phyloP scores from a whole-genome alignment of 352 stramenopile genomes.

The Globisporangium canariense region DNA sequence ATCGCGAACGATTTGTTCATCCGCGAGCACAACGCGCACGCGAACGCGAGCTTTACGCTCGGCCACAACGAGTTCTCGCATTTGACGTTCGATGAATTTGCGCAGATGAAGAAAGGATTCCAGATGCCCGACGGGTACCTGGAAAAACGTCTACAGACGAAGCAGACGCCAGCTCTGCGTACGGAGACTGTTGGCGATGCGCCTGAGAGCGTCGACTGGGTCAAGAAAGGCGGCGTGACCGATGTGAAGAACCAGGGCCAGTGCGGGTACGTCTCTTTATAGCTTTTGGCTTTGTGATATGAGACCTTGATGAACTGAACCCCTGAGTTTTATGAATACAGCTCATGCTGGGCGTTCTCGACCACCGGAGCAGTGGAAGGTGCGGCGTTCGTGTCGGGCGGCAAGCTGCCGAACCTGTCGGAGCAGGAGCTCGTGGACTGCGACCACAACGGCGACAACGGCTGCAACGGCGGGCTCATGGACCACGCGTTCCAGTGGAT shows the following conservation, averaged over 20 bases:
- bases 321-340: slow-evolving; percentile 8
- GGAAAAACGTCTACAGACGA: slow-evolving; percentile 6
- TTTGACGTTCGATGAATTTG: slow-evolving; percentile 31
- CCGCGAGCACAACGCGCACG: slow-evolving; percentile 18
- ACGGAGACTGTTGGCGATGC: not conserved
- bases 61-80: slow-evolving; percentile 34
- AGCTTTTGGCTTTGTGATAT: not conserved
- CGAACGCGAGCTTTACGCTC: slow-evolving; percentile 21
- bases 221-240: slow-evolving; percentile 37
- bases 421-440: slow-evolving; percentile 94
- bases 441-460: slow-evolving; percentile 71
- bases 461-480: slow-evolving; percentile 88
- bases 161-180: not conserved
- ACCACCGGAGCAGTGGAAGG: slow-evolving; percentile 89
- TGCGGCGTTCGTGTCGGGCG: slow-evolving; percentile 78
- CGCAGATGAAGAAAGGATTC: slow-evolving; percentile 19
- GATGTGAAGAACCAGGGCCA: slow-evolving; percentile 93
- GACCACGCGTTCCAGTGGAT: slow-evolving; percentile 93
- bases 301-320: not conserved
- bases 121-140: slow-evolving; percentile 20
- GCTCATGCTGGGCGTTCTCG: slow-evolving; percentile 97
- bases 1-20: slow-evolving; percentile 32
- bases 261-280: slow-evolving; percentile 57
- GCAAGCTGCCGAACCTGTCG: slow-evolving; percentile 74
- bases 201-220: slow-evolving; percentile 29